Conservation (phyloP, 768 basidiomycete genomes). For the Amanita pallidorosea region DNA sequence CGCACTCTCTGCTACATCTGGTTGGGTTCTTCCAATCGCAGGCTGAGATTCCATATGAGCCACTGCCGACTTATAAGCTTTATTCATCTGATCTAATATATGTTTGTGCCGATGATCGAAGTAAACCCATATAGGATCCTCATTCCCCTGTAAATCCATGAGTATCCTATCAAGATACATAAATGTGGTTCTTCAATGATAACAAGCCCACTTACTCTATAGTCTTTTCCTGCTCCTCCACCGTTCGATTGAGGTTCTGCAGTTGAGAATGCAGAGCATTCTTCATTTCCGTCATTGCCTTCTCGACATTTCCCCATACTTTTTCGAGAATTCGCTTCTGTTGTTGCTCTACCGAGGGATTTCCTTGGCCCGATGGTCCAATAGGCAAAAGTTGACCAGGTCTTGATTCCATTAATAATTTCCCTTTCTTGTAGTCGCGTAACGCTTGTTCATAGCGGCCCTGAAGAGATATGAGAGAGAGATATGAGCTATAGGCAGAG, state of each 20-base stretch:
- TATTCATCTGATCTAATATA: conserved; percentile 70
- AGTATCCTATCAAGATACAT: conserved; percentile 48
- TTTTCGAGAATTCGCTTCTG: conserved; percentile 92
- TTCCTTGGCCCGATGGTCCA: conserved; percentile 36
- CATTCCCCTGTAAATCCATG: conserved; percentile 73
- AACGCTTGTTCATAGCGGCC: conserved; percentile 91
- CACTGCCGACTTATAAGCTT: conserved; percentile 41
- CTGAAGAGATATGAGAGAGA: conserved; percentile 27
- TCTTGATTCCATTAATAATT: conserved; percentile 80
- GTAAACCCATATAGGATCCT: conserved; percentile 93
- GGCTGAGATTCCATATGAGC: conserved; percentile 42
- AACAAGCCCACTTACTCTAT: conserved; percentile 59
- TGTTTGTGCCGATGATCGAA: conserved; percentile 89
- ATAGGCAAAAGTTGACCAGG: conserved; percentile 76
- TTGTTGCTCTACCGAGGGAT: conserved; percentile 51
- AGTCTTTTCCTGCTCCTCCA: conserved; percentile 95
- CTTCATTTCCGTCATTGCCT: conserved; percentile 88
- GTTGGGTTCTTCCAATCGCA: not conserved
- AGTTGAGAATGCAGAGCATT: conserved; percentile 66
- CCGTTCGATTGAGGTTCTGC: conserved; percentile 64
- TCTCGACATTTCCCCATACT: conserved; percentile 92
- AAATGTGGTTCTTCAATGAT: conserved; percentile 4
- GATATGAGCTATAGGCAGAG: not conserved
- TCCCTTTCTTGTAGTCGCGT: conserved; percentile 95
- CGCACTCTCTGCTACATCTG: conserved; percentile 39